Base-by-base conservation (phyloP, 1,139 yeast species). In the Blastobotrys raffinosifermentans region DNA sequence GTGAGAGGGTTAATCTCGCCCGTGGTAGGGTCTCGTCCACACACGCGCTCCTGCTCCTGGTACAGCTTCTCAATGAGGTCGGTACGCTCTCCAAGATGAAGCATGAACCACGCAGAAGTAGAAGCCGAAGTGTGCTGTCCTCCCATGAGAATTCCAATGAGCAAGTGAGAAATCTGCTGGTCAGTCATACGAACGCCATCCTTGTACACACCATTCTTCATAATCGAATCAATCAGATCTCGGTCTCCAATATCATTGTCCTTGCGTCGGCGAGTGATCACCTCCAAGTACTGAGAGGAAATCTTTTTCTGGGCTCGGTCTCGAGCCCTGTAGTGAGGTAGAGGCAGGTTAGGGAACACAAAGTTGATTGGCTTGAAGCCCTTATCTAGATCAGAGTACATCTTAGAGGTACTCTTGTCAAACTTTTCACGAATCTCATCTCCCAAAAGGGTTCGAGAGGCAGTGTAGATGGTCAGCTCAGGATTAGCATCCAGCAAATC, bases 61-160 rank as follows among this genome's bases (percentile, higher is more conserved):
- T 73, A 81, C 40, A 91, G 63, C 55, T 79, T 81, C 44, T 89
- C 84, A 67, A 86, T 95, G 42, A 89, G 65, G 29, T 84, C 80
- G 30, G 94, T 94, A 50, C 75, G 70, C 54, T 81, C 93, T 49
- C 89, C 97, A 49, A 91, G 72, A 60, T 91, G 98, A 50, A 91
- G 73, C 58, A 91, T 70, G 55, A 78, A 78, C 98, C 98, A 91
- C 19, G 96, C 84, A 33, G 96, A 84, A 18, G 98, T 91, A 19
- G 97, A 75, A 33, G 97, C 94, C 51, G 95, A 83, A 20, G 99
- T 93, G 64, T 91, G 99, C 68, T 91, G 99, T 45, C 98, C 99
- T 53, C 98, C 99, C 99, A 91, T 91, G 47, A 93, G 73, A 39
- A 93, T 80, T 60, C 97, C 99, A 63, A 91, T 91, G 64, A 87